These are phyloP conservation scores for Phytophthora sp. DNA, from an alignment of 352 stramenopile species.

Conservation along the genomic window DNA sequence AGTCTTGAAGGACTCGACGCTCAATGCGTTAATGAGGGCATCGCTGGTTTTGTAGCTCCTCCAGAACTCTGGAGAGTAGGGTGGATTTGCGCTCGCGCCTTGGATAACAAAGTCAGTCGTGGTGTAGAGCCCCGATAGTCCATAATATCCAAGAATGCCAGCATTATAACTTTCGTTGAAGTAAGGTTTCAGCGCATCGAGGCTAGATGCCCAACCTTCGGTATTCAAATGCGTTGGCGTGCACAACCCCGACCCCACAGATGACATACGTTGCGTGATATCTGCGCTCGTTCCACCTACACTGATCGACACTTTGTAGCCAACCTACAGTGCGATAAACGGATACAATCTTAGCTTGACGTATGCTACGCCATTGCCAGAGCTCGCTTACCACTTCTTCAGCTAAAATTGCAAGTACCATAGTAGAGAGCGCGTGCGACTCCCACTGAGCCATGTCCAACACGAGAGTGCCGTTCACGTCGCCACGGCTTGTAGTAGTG, in stretches of 20 bases:
- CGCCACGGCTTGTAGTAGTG: slow-evolving; percentile 13
- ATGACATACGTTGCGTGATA: background rate
- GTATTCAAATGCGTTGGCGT: background rate
- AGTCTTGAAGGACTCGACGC: slow-evolving; percentile 18
- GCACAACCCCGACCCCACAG: background rate
- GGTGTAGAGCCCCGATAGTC: slow-evolving; percentile 53
- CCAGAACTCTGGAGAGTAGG: slow-evolving; percentile 53
- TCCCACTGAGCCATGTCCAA: slow-evolving; percentile 42
- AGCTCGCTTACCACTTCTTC: slow-evolving; percentile 37
- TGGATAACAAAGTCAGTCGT: slow-evolving; percentile 39
- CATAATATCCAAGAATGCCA: slow-evolving; percentile 43
- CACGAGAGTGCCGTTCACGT: slow-evolving; percentile 26
- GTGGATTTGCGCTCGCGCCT: slow-evolving; percentile 2
- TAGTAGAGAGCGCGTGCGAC: slow-evolving; percentile 40
- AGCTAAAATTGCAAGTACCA: slow-evolving; percentile 49
- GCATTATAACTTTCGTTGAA: slow-evolving; percentile 25
- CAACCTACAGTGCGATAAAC: no score
- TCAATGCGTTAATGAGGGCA: slow-evolving; percentile 34
- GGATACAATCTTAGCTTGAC: no score
- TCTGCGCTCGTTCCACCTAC: background rate
- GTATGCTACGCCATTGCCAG: no score
- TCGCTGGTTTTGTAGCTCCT: slow-evolving; percentile 45
- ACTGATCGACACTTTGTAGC: background rate
- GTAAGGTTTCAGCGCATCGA: background rate
- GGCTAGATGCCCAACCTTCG: background rate